Base-by-base conservation (phyloP, 2,329 filamentous ascomycete genomes). In the Penicillium sp. region DNA sequence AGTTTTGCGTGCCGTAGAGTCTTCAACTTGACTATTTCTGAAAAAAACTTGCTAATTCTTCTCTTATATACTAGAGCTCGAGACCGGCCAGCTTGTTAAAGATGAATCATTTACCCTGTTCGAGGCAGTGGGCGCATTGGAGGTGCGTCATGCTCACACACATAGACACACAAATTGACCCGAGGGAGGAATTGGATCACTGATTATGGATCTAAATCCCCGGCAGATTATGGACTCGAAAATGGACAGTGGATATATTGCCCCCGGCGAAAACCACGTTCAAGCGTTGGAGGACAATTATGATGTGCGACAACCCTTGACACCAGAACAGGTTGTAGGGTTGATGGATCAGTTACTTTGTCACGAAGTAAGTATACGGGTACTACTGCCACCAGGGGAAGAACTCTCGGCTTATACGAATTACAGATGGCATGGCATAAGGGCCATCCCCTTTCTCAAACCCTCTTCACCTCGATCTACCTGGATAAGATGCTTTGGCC, bases 151-250 rank as follows among this genome's bases (percentile, higher is more conserved):
- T 46, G 44, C 51, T 49, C 48, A 50, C 50, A 43, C 51, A 33
- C 10, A 7, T 45, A 19, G 51, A 31, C 29, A 34, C 3, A 52
- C 57, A 54, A 19, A 48, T 40, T 13, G 34, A 24, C 19, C 8
- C 6, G 21, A 37, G 24, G 51, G 19, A 29, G 23, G 11, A 43
- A 50, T 11, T 39, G n/a, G 11, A 8, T n/a, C n/a, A 36, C 34
- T 42, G 26, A 50, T 28, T 6, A 31, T 14, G 16, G 16, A 45
- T 45, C 10, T 2, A n/a, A 31, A 6, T 31, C 34, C 5, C 7
- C 39, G 23, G 48, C 67, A 99, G 94, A 96, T 99, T 65, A 97
- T 97, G 91, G 94, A 99, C 69, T 87, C 90, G 1, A 99, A 97
- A 76, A 99, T 99, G 94, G 94, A 99, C 74, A 97, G 91, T 69